phyloP scores from a whole-genome alignment of 179 eudicot species.

The Carnegiea gigantea region DNA sequence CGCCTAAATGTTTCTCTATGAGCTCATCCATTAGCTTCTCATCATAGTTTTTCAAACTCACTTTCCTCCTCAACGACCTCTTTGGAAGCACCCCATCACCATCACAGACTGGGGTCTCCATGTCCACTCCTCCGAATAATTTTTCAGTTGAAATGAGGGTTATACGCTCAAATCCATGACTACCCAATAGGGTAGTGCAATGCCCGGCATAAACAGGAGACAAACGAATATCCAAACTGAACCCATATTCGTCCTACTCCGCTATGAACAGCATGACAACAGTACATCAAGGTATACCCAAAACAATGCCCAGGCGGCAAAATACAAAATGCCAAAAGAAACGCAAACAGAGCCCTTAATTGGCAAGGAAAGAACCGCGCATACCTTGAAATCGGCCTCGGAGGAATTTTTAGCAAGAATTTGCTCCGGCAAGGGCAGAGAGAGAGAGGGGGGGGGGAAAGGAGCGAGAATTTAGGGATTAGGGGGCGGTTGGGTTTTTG shows the following conservation, averaged over 20 bases:
- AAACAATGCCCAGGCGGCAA: background rate
- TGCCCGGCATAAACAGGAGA: background rate
- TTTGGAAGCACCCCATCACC: constrained; percentile 42
- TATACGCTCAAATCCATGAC: constrained; percentile 14
- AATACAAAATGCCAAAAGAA: too few species aligned
- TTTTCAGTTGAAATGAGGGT: background rate
- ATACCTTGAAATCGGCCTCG: background rate
- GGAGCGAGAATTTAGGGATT: background rate
- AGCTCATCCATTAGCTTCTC: constrained; percentile 87
- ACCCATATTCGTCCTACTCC: background rate
- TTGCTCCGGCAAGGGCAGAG: background rate
- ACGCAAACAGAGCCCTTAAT: background rate
- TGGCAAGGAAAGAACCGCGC: background rate
- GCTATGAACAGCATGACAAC: background rate
- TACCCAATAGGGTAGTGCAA: background rate
- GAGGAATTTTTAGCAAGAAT: background rate
- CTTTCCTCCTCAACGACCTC: constrained; percentile 71
- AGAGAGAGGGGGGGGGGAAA: too few species aligned
- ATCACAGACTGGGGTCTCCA: constrained; percentile 49
- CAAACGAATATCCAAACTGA: background rate
- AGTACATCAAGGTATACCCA: background rate
- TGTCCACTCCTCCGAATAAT: constrained; percentile 23
- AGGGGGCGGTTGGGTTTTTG: background rate
- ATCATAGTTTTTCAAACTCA: constrained; percentile 51
- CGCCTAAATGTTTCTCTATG: constrained; percentile 70